Evolutionary conservation across 2,329 filamentous ascomycete species (phyloP), one percentile per base, ranked within the genome.

Genomic region (Aspergillus puulaauensis): DNA sequence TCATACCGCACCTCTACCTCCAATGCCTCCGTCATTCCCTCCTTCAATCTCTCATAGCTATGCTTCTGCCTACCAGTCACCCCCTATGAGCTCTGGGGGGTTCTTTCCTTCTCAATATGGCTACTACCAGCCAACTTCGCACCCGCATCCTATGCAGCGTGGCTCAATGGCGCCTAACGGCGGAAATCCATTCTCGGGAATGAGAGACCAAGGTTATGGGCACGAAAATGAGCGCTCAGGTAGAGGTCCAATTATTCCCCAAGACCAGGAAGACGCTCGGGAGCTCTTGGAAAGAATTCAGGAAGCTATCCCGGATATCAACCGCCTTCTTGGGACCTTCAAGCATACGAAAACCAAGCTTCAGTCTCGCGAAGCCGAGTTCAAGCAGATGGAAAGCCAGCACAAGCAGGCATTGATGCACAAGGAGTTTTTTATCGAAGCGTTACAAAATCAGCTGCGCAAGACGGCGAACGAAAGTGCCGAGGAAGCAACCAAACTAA

Each of bases 341-440:
- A 81, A 79, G 60, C 78, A 79, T 55, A 80, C 79, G 3, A 79
- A 82, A 56, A 77, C 71, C 52, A 80, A 82, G 64, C 73, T 83
- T 11, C 76, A 75, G 27, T 73, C 76, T 33, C 75, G 80, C 15
- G 81, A 83, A 59, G 77, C 79, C 31, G 72, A 81, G 50, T 77
- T 81, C 59, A 80, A 78, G 54, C 76, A 82, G 57, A 73, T 79
- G 19, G 75, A 79, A 58, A 71, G 70, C 43, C 79, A 82, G 58
- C 79, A 83, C 59, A 76, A 81, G 49, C 79, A 83, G 59, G 77
- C 76, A 31, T 66, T 83, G 37, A 78, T 79, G 68, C 75, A 76
- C 52, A 83, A 83, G 64, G 81, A 84, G 48, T 78, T 75, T 52
- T 80, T 84, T 61, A 82, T 85, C 54, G 77, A 80, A 60, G 74